phyloP scores from a whole-genome alignment of 225 moss, liverwort and hornwort species.

The Straminergon stramineum region DNA sequence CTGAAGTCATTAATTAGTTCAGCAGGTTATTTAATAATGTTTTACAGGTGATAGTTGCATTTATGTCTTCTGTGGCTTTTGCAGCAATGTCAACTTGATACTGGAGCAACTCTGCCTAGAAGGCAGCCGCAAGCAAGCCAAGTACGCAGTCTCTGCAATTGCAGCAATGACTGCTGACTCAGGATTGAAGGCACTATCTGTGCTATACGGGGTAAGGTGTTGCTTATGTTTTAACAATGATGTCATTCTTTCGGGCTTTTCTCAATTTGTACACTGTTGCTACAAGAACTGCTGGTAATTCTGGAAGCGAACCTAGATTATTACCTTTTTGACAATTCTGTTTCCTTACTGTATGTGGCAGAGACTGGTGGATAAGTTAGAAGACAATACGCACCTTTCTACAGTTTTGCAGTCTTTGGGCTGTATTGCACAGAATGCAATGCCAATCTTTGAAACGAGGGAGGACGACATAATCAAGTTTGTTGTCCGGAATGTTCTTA shows the following conservation, averaged over 20 bases:
- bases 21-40: neutral
- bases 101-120: slow-evolving; percentile 81
- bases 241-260: neutral
- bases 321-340: neutral
- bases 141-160: slow-evolving; percentile 88
- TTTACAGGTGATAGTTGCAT: neutral
- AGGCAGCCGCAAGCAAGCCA: slow-evolving; percentile 88
- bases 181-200: slow-evolving; percentile 78
- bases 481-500: slow-evolving; percentile 73
- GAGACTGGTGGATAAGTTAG: slow-evolving; percentile 80
- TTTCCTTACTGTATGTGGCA: slow-evolving; percentile 15
- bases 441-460: slow-evolving; percentile 87
- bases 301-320: neutral
- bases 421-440: slow-evolving; percentile 81
- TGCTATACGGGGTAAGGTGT: slow-evolving; percentile 67
- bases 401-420: slow-evolving; percentile 90
- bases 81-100: slow-evolving; percentile 71
- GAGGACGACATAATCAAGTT: slow-evolving; percentile 78
- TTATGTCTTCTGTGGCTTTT: neutral
- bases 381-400: slow-evolving; percentile 71
- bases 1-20: neutral
- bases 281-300: neutral
- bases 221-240: neutral
- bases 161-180: slow-evolving; percentile 75
- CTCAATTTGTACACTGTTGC: neutral